Base-by-base conservation (phyloP, 495 filamentous ascomycete genomes). In the Podospora didyma region DNA sequence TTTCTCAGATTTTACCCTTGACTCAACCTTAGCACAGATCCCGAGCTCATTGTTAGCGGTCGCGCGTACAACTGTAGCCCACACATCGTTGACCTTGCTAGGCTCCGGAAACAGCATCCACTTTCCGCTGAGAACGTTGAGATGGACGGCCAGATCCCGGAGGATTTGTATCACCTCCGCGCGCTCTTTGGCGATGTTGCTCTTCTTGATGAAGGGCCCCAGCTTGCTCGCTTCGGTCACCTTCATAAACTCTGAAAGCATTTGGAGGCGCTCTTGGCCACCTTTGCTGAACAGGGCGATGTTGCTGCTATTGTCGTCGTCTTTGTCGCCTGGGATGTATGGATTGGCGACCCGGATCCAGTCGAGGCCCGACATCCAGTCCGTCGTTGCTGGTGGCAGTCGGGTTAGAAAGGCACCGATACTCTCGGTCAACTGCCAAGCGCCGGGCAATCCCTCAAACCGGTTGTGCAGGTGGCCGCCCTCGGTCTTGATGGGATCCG, bases 81-180 rank as follows among this genome's bases (percentile, higher is more conserved):
- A 96, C 12, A 76, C 57, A 3, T 71, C 65, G 64, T 90, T 81
- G 11, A 91, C 80, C n/a, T 79, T 62, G 2, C 74, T 69, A 6
- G 68, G 56, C 3, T 69, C 61, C 2, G 82, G 81, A 62, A 91
- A 92, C n/a, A 96, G 61, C 88, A 96, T 89, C 91, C 91, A 95
- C 78, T 68, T 70, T 16, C 67, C 67, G 12, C 12, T 77, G 24
- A 50, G 19, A 5, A 61, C 17, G 11, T 59, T 46, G 59, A 49
- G 67, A 39, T 12, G 46, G 16, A 20, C 61, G 17, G 88, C 89
- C 7, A 85, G 63, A 2, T 76, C 69, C 5, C 80, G 66, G 9
- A 95, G 75, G 41, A 82, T 70, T 17, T 75, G 62, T 37, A 84
- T 75, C 1, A 85, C 69, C 23, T 71, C 68, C 9, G 70, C 64